Evolutionary conservation across 2,329 filamentous ascomycete species (phyloP), one percentile per base, ranked within the genome.

Genomic region (Fusarium proliferatum): DNA sequence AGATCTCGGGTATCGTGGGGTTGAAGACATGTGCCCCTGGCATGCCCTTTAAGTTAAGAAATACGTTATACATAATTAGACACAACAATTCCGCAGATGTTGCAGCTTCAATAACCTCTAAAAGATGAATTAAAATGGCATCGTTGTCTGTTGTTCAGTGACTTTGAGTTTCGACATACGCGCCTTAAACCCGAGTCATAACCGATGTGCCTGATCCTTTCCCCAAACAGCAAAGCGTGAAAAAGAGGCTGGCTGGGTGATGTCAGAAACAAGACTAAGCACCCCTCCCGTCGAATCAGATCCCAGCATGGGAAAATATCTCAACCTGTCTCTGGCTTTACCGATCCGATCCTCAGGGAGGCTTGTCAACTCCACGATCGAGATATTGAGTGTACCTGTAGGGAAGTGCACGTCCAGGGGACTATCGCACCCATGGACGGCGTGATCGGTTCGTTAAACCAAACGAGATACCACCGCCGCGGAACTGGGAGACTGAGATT

Each of bases 341-440:
- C 28, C 19, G 45, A 56, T 46, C 36, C 66, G 65, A 65, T 69
- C 41, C 16, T 59, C 38, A 69, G 59, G 46, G 52, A 49, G 38
- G 59, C 59, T 60, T 65, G 66, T 45, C 59, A 70, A 65, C 67
- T 69, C 52, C 59, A 55, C 66, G 67, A 69, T 69, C 67, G 66
- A 53, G 52, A 26, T n/a, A 39, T 34, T 36, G 39, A 57, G 45
- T 57, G 53, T 45, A 33, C n/a, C 53, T 23, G 28, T 45, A 34
- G 12, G 12, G 6, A 33, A 12, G 39, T 33, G 26, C 41, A 42
- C 51, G 51, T 58, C 60, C 60, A 58, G 41, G 51, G 60, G 49
- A 57, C 39, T 26, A 17, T 21, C 15, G n/a, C 30, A 56, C 66
- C 57, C 66, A 38, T 63, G 52, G 64, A 49, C 38, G 19, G 56